phyloP scores from a whole-genome alignment of 805 yeast genomes.

The Debaryomyces tyrocola region DNA sequence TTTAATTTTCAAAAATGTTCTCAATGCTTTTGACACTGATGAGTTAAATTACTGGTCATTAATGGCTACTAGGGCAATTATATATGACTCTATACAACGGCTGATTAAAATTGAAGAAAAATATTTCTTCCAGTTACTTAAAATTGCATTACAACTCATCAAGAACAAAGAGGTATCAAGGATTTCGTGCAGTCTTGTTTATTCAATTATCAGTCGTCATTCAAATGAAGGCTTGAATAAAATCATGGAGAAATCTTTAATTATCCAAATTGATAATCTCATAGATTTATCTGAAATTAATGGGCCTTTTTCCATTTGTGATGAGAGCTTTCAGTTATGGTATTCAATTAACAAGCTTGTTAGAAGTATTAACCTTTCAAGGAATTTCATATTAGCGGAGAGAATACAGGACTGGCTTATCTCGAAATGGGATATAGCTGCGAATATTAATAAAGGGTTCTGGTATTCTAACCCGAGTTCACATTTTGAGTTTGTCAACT shows the following conservation, averaged over 20 bases:
- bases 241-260: conserved; percentile 38
- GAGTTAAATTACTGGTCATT: conserved; percentile 25
- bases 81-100: conserved; percentile 2
- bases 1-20: conserved; percentile 13
- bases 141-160: conserved; percentile 35
- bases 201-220: conserved; percentile 10
- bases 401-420: conserved; percentile 53
- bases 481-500: conserved; percentile 23
- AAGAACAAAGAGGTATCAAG: conserved; percentile 25
- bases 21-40: conserved; percentile 21
- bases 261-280: conserved; percentile 48
- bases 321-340: conserved; percentile 59
- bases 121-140: conserved; percentile 22
- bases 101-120: neutral
- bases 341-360: conserved; percentile 37
- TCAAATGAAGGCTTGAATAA: conserved; percentile 8
- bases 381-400: conserved; percentile 18
- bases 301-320: conserved; percentile 55
- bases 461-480: neutral
- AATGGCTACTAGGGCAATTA: conserved; percentile 16
- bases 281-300: conserved; percentile 56
- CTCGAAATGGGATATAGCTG: conserved; percentile 40
- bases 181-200: conserved; percentile 33
- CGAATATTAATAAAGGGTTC: conserved; percentile 4
- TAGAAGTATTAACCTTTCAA: conserved; percentile 28